A percentile compares a stretch with the other conserved stretches of the same genome.
Conservation (phyloP, 768 basidiomycete species). For the Fibroporia radiculosa region DNA sequence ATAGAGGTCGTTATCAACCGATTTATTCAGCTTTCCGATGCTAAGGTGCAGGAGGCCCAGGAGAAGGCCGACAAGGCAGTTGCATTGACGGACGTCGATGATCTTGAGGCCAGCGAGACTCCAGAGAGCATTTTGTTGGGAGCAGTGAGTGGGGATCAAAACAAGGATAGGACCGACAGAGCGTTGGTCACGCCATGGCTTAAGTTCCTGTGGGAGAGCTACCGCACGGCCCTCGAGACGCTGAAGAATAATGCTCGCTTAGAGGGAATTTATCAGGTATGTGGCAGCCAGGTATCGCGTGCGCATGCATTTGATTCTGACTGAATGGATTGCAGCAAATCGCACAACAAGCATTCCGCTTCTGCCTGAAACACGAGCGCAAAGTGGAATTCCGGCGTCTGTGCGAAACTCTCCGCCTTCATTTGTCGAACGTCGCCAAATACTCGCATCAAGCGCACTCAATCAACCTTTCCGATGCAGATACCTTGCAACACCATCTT, state of each 20-base stretch:
- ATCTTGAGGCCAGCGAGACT: conserved; percentile 92
- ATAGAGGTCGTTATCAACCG: conserved; percentile 88
- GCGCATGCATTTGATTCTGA: not conserved
- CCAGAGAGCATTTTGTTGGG: conserved; percentile 88
- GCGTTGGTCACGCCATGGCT: conserved; percentile 96
- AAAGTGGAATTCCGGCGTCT: conserved; percentile 97
- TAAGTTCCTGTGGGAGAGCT: conserved; percentile 98
- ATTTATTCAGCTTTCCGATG: conserved; percentile 76
- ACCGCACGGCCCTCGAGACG: conserved; percentile 91
- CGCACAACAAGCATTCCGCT: conserved; percentile 95
- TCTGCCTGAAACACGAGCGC: conserved; percentile 88
- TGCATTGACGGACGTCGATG: conserved; percentile 75
- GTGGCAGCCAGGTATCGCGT: not conserved
- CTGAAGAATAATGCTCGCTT: conserved; percentile 92
- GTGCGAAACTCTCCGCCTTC: conserved; percentile 92
- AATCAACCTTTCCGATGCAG: conserved; percentile 92
- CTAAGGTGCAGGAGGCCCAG: conserved; percentile 79
- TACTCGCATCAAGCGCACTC: conserved; percentile 90
- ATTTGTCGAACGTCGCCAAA: conserved; percentile 90
- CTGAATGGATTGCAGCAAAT: conserved; percentile 55
- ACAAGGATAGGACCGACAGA: conserved; percentile 89
- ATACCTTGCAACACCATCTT: conserved; percentile 90
- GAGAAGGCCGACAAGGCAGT: conserved; percentile 75
- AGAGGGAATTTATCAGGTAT: conserved; percentile 89
- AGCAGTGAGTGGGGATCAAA: conserved; percentile 85